Conservation (phyloP, 2,329 filamentous ascomycete genomes). For the Colletotrichum paranaense region DNA sequence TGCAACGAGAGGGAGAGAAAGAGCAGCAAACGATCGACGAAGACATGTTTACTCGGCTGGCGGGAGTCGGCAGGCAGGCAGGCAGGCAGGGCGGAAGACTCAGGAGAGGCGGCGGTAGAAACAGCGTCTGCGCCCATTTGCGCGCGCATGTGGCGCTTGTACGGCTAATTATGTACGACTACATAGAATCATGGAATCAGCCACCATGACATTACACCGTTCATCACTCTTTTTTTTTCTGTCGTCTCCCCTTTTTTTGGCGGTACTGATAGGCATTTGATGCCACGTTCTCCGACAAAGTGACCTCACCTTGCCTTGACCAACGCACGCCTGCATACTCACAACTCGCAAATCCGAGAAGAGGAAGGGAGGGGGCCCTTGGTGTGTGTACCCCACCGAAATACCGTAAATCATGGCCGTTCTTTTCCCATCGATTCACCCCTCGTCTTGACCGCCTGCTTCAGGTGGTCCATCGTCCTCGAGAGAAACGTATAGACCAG, state of each 20-base stretch:
- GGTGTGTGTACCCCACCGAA: too few relatives aligned
- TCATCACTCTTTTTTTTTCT: neutral
- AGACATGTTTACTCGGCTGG: slow-evolving; percentile 32
- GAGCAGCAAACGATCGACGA: slow-evolving; percentile 18
- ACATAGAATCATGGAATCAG: slow-evolving; percentile 35
- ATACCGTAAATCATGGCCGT: neutral
- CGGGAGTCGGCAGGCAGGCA: slow-evolving; percentile 26
- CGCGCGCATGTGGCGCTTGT: slow-evolving; percentile 28
- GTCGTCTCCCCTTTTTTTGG: neutral
- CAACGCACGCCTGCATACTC: neutral
- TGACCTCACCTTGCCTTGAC: neutral
- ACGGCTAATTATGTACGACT: slow-evolving; percentile 35
- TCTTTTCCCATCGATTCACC: too few relatives aligned
- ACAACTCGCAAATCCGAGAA: neutral
- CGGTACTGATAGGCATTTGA: neutral
- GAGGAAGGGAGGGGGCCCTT: too few relatives aligned
- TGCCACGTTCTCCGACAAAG: neutral
- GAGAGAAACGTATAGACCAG: too few relatives aligned
- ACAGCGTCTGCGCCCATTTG: slow-evolving; percentile 19
- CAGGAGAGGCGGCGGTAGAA: slow-evolving; percentile 7
- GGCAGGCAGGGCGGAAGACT: neutral
- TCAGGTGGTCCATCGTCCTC: too few relatives aligned
- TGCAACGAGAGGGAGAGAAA: slow-evolving; percentile 7
- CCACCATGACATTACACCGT: slow-evolving; percentile 28
- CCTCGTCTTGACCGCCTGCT: too few relatives aligned